Conservation (phyloP, 495 filamentous ascomycete genomes). For the Paragyromitra xinjiangensis region DNA sequence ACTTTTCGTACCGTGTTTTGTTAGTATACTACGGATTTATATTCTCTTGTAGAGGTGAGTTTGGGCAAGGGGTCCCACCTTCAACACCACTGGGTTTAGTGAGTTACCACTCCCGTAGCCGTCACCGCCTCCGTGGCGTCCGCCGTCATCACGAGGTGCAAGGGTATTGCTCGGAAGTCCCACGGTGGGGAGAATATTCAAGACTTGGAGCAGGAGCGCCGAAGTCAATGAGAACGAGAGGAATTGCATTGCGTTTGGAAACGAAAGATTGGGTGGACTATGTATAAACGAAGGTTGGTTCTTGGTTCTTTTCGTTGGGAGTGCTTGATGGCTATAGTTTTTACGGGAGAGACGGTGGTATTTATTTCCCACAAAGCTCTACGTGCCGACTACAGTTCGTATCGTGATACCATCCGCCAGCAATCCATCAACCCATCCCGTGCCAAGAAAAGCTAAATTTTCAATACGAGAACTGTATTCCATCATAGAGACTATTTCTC, state of each 20-base stretch:
- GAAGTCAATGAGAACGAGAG: background rate
- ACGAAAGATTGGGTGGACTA: background rate
- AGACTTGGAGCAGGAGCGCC: background rate
- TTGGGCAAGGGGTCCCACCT: background rate
- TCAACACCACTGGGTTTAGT: background rate
- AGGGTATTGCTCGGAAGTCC: background rate
- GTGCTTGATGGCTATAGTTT: background rate
- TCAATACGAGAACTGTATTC: background rate
- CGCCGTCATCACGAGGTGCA: background rate
- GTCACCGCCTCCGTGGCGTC: background rate
- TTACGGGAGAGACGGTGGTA: background rate
- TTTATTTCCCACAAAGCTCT: background rate
- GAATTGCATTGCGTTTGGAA: slow-evolving; percentile 4
- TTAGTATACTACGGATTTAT: background rate
- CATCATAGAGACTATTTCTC: background rate
- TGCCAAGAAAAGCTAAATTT: background rate
- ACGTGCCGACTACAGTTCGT: background rate
- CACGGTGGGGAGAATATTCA: background rate
- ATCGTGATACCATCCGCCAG: background rate
- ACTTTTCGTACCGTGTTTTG: background rate
- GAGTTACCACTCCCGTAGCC: background rate
- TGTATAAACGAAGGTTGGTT: slow-evolving; percentile 3
- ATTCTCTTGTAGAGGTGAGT: background rate
- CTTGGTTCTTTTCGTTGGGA: background rate
- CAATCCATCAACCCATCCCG: background rate